phyloP scores from a whole-genome alignment of 768 basidiomycete genomes.

The Hortiboletus campestris region DNA sequence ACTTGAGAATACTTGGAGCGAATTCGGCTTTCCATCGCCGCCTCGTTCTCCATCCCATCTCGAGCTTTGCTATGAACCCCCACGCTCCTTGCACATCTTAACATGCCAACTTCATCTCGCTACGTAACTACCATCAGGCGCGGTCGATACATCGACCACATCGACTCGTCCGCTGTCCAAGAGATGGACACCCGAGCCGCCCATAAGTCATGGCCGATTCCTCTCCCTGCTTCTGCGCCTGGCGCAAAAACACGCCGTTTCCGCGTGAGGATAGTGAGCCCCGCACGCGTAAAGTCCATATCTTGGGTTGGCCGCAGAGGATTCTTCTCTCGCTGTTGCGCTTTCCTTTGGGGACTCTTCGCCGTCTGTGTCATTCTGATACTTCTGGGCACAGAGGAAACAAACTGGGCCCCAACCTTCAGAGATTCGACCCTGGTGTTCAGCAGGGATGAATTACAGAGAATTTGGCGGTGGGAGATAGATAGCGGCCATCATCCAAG shows the following conservation, averaged over 20 bases:
- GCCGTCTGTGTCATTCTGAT: constrained; percentile 44
- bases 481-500: constrained; percentile 88
- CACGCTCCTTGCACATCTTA: background rate
- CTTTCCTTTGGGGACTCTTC: constrained; percentile 50
- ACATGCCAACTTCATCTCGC: constrained; percentile 3
- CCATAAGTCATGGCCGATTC: constrained; percentile 46
- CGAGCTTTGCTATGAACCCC: background rate
- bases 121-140: constrained; percentile 10
- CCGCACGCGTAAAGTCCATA: constrained; percentile 38
- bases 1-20: background rate
- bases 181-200: constrained; percentile 29
- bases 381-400: constrained; percentile 43
- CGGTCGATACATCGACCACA: background rate
- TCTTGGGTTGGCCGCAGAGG: constrained; percentile 53
- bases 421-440: constrained; percentile 71
- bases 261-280: constrained; percentile 56
- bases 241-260: constrained; percentile 50
- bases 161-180: constrained; percentile 34
- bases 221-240: constrained; percentile 57
- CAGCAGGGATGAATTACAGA: constrained; percentile 65
- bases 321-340: constrained; percentile 50
- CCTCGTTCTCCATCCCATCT: no score
- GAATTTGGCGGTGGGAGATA: constrained; percentile 94
- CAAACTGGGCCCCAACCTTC: constrained; percentile 35
- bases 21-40: background rate